These are phyloP conservation scores for Xylariaceae sp. DNA, from an alignment of 2,329 filamentous ascomycete species.

Conservation along the genomic window DNA sequence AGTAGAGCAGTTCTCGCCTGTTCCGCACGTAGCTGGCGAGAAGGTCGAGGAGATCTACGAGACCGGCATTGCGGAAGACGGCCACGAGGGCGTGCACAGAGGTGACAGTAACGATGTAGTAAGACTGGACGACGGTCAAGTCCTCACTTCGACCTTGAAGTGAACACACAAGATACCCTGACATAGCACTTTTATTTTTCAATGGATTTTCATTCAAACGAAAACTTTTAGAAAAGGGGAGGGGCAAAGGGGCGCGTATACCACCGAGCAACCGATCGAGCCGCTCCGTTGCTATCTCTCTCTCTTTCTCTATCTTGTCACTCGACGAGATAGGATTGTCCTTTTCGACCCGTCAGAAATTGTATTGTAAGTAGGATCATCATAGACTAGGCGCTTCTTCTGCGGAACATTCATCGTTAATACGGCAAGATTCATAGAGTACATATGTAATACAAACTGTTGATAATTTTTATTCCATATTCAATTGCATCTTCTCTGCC, in stretches of 20 bases:
- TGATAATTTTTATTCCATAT: too few relatives aligned
- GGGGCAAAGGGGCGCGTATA: not conserved
- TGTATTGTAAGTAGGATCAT: too few relatives aligned
- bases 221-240: not conserved
- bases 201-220: not conserved
- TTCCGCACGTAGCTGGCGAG: slow-evolving; percentile 29
- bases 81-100: slow-evolving; percentile 11
- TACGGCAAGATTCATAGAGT: too few relatives aligned
- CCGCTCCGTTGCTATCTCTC: too few relatives aligned
- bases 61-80: slow-evolving; percentile 23
- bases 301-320: not conserved
- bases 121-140: not conserved
- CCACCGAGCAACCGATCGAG: not conserved
- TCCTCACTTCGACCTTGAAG: slow-evolving; percentile 1
- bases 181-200: slow-evolving; percentile 14
- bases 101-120: not conserved
- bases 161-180: slow-evolving; percentile 19
- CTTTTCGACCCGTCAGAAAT: too few relatives aligned
- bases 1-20: slow-evolving; percentile 34
- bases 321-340: not conserved
- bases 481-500: too few relatives aligned
- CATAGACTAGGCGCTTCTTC: too few relatives aligned
- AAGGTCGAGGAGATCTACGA: slow-evolving; percentile 34
- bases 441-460: too few relatives aligned
- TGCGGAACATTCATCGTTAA: too few relatives aligned